Conservation (phyloP, 1,139 yeast genomes). For the Yamadazyma aaseri region DNA sequence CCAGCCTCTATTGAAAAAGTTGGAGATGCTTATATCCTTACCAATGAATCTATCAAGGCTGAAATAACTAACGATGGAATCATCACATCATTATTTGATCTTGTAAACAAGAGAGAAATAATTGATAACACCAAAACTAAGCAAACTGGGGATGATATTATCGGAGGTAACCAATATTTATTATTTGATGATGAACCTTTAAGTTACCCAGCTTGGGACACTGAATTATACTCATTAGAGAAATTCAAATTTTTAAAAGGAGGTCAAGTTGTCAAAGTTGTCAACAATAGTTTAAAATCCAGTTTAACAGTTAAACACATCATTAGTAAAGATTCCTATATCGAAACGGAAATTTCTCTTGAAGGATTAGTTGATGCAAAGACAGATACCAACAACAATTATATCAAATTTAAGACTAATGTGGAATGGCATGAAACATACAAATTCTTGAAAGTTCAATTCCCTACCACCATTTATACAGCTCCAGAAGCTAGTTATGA, state of each 20-base stretch:
- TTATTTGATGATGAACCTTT: slow-evolving; percentile 88
- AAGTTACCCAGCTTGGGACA: slow-evolving; percentile 96
- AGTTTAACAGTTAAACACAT: slow-evolving; percentile 60
- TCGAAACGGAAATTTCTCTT: slow-evolving; percentile 70
- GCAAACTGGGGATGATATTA: slow-evolving; percentile 41
- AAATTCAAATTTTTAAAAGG: slow-evolving; percentile 51
- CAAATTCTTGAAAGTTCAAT: slow-evolving; percentile 89
- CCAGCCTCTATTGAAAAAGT: slow-evolving; percentile 49
- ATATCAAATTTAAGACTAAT: slow-evolving; percentile 54
- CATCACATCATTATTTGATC: slow-evolving; percentile 65
- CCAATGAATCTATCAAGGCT: slow-evolving; percentile 62
- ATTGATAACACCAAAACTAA: slow-evolving; percentile 52
- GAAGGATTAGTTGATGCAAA: slow-evolving; percentile 47
- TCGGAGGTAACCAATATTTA: slow-evolving; percentile 76
- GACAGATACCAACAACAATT: slow-evolving; percentile 36
- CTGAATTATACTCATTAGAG: slow-evolving; percentile 81
- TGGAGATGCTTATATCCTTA: slow-evolving; percentile 44
- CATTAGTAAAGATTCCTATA: slow-evolving; percentile 55
- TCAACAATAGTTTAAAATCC: slow-evolving; percentile 57
- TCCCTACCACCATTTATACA: slow-evolving; percentile 78
- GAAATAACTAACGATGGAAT: slow-evolving; percentile 60
- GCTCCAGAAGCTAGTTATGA: slow-evolving; percentile 79
- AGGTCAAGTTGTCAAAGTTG: slow-evolving; percentile 50
- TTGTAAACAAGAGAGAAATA: slow-evolving; percentile 60
- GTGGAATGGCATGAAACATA: slow-evolving; percentile 89